phyloP scores from a whole-genome alignment of 139 green algal genomes.

The Picochlorum sp. region DNA sequence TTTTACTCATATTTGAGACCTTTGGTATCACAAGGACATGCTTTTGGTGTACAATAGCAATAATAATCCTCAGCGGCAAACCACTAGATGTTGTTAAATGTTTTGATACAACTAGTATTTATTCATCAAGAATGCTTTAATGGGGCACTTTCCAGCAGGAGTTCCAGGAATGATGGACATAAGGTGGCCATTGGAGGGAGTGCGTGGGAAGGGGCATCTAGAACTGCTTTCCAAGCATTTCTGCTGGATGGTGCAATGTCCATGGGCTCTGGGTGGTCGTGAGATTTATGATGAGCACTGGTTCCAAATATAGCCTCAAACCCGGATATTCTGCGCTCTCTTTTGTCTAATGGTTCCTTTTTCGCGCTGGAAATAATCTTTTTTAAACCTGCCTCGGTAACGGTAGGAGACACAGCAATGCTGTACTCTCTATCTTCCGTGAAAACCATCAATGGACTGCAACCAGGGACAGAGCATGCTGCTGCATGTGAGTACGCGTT shows the following conservation, averaged over 20 bases:
- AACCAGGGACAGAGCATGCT: not conserved
- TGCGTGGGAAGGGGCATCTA: conserved; percentile 56
- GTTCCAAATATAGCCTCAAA: conserved; percentile 4
- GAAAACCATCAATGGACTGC: conserved; percentile 6
- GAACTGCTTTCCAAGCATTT: conserved; percentile 17
- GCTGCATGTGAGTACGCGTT: not conserved
- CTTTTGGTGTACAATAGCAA: too few species aligned
- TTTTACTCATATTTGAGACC: too few species aligned
- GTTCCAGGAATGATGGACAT: conserved; percentile 34
- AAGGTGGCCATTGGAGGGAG: conserved; percentile 41
- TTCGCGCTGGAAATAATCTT: not conserved
- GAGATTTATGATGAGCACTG: not conserved
- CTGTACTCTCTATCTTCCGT: conserved; percentile 2
- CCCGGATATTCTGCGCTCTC: not conserved
- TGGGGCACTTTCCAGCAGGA: too few species aligned
- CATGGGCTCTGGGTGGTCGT: not conserved
- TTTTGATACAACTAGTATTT: not conserved
- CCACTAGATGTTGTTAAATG: too few species aligned
- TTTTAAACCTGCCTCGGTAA: not conserved
- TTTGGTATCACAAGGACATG: too few species aligned
- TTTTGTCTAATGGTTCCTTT: too few species aligned
- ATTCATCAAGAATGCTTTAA: not conserved
- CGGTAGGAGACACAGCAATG: not conserved
- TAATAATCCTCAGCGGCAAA: too few species aligned
- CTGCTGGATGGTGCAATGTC: not conserved